phyloP scores from a whole-genome alignment of 495 filamentous ascomycete genomes.

The Lophiostoma macrostomum region DNA sequence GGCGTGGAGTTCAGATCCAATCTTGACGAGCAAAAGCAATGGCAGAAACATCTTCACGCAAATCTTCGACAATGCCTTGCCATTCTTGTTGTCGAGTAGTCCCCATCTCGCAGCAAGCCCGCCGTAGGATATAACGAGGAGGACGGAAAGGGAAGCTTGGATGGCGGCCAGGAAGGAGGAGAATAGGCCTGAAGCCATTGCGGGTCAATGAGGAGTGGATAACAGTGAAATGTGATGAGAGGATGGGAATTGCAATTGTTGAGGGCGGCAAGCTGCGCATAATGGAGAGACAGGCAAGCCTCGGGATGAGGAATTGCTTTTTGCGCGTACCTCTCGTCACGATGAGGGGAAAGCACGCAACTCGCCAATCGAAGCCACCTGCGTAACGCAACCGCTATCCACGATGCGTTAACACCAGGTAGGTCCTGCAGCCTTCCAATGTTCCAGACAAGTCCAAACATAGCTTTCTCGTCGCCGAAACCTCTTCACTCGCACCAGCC shows the following conservation, averaged over 20 bases:
- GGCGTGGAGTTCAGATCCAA: constrained; percentile 59
- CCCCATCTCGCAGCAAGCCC: constrained; percentile 52
- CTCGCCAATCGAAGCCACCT: constrained; percentile 5
- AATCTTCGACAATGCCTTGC: constrained; percentile 59
- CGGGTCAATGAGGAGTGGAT: neutral
- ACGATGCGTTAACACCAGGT: no score
- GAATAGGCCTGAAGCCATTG: constrained; percentile 25
- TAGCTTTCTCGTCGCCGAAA: no score
- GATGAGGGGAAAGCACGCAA: constrained; percentile 24
- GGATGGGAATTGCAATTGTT: neutral
- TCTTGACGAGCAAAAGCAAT: constrained; percentile 59
- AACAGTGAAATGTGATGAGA: neutral
- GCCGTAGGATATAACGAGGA: constrained; percentile 63
- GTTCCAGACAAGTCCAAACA: no score
- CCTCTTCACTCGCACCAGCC: no score
- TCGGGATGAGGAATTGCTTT: constrained; percentile 15
- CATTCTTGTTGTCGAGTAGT: constrained; percentile 51
- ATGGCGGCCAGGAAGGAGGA: constrained; percentile 62
- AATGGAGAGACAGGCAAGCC: neutral
- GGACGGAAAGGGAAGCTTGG: constrained; percentile 63
- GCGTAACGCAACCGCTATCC: constrained; percentile 7
- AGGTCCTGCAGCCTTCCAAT: no score
- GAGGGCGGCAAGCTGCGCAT: neutral
- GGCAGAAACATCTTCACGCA: constrained; percentile 68
- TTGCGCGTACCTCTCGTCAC: constrained; percentile 17